These are phyloP conservation scores for Rhizopogon vulgaris DNA, from an alignment of 768 basidiomycete species.

Conservation along the genomic window DNA sequence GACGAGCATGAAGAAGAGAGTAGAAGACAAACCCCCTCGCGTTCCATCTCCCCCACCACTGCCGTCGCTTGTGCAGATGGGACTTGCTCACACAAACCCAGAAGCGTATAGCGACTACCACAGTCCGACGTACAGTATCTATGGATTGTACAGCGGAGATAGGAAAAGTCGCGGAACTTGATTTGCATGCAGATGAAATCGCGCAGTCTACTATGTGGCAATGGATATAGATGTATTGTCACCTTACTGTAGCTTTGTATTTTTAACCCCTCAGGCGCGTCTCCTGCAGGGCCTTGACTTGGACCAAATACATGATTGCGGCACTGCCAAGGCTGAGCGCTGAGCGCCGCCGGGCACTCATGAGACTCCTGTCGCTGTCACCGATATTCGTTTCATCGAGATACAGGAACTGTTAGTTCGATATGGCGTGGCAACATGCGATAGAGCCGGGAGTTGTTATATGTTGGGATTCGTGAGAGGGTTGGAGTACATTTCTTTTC, in stretches of 20 bases:
- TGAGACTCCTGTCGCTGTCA: background rate
- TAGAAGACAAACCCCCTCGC: conserved; percentile 60
- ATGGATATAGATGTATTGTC: background rate
- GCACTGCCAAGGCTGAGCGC: background rate
- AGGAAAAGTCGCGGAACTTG: conserved; percentile 40
- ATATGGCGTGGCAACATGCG: background rate
- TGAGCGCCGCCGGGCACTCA: background rate
- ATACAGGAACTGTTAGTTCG: background rate
- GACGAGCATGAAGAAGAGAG: conserved; percentile 26
- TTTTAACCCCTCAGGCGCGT: background rate
- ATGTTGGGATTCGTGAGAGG: conserved; percentile 1
- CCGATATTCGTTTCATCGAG: background rate
- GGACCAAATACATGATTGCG: too few species aligned
- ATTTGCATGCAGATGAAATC: conserved; percentile 12
- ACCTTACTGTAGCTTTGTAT: conserved; percentile 9
- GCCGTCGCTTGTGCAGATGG: conserved; percentile 76
- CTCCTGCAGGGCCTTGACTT: too few species aligned
- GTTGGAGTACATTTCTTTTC: background rate
- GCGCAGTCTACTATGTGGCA: background rate
- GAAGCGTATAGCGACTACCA: conserved; percentile 61
- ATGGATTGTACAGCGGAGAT: conserved; percentile 63
- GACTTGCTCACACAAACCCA: conserved; percentile 53
- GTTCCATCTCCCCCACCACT: conserved; percentile 76
- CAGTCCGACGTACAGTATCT: conserved; percentile 81
- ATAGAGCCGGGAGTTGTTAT: conserved; percentile 1